Evolutionary conservation across 139 green algal species (phyloP).

Genomic region (Parachlorella kessleri): DNA sequence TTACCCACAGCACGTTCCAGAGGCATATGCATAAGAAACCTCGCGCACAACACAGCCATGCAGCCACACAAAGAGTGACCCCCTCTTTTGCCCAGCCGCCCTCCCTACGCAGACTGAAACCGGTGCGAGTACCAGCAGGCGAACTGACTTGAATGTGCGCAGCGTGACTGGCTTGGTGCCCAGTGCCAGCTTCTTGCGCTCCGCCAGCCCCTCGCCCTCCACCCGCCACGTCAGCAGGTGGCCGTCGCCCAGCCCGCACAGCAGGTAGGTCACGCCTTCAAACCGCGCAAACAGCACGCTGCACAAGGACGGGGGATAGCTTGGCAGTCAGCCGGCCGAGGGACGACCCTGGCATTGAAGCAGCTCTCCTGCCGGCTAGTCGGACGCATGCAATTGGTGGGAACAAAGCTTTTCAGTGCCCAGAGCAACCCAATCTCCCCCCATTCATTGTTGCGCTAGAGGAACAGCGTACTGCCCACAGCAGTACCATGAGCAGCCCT

Average conservation of each 20-base stretch:
- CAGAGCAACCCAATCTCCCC: too few species aligned
- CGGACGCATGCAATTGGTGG: too few species aligned
- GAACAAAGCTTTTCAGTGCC: too few species aligned
- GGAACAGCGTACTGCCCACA: too few species aligned
- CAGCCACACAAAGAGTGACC: neutral
- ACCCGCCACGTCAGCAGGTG: conserved; percentile 17
- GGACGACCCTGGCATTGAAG: too few species aligned
- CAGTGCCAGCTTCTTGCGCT: conserved; percentile 85
- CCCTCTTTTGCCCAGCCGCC: neutral
- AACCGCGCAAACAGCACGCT: conserved; percentile 84
- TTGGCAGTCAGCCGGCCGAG: too few species aligned
- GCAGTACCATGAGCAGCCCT: too few species aligned
- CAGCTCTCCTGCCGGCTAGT: too few species aligned
- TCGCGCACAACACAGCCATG: neutral
- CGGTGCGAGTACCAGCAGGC: too few species aligned
- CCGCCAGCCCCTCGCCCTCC: conserved; percentile 43
- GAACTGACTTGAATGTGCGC: conserved; percentile 60
- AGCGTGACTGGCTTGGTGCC: conserved; percentile 94
- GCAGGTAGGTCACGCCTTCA: conserved; percentile 80
- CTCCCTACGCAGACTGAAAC: too few species aligned
- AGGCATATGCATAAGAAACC: neutral
- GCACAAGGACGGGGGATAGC: conserved; percentile 49
- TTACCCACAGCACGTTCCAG: too few species aligned
- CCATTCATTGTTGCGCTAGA: too few species aligned
- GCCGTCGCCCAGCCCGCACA: conserved; percentile 70